Evolutionary conservation across 140 eudicot genomes (phyloP), one percentile per base, ranked within the genome.

Genomic region (Erigeron philadelphicus): DNA sequence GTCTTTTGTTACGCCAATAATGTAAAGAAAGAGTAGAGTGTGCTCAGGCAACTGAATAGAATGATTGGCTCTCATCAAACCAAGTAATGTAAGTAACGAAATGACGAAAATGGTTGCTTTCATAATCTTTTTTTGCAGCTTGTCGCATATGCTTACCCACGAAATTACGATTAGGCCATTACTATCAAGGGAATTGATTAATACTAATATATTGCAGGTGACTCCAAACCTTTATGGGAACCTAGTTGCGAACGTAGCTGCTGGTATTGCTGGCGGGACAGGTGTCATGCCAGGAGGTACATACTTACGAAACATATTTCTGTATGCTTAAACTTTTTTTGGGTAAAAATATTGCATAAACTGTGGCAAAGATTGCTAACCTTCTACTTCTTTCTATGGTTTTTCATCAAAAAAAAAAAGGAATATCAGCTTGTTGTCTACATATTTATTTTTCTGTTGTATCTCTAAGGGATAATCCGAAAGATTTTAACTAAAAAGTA

Each of bases 221-320:
- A 88, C 96, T n/a, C 96, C 96, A 9, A 88, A 88, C 79, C 96
- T 88, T 7, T 88, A 88, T 68, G 96, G 96, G 31, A 88, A 83
- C 77, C 83, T 88, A 4, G 88, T 88, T 44, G 83, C 90, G 49
- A 88, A 86, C 83, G 82, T 84, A 8, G 96, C 96, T 66, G 96
- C 96, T 62, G 95, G 96, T 75, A 88, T 88, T 3, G 94, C 96
- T 43, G 96, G 96, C 18, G 96, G 96, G 55, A 88, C 96, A 53
- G 96, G 94, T 10, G 89, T 88, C 83, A 88, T 88, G 96, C 96
- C 96, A 25, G 96, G 96, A 77, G 96, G 96, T 88, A 86, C 64
- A 7, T 49, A 35, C 43, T 38, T 49, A 21, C n/a, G 11, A 40
- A 67, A 38, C 48, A 7, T 21, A 38, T 61, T 10, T 40, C 45